Conservation (phyloP, 805 yeast genomes). For the Komagataella populi region DNA sequence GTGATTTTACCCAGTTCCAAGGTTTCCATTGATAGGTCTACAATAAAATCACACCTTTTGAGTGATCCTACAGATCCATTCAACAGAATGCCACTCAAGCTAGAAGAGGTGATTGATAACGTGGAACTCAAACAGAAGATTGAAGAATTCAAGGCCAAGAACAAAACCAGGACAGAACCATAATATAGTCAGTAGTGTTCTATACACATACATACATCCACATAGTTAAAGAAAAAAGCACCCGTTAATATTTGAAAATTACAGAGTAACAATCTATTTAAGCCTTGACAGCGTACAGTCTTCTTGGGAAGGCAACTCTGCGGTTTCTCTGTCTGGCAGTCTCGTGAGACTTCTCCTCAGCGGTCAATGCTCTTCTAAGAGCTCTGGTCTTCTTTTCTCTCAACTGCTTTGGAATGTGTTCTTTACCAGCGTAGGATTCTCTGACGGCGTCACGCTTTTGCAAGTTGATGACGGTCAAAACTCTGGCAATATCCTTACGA, state of each 20-base stretch:
- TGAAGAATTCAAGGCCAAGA: constrained; percentile 36
- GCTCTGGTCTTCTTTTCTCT: constrained; percentile 99
- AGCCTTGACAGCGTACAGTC: constrained; percentile 98
- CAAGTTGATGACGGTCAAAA: constrained; percentile 91
- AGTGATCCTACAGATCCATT: constrained; percentile 97
- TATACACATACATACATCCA: background rate
- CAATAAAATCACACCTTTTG: constrained; percentile 84
- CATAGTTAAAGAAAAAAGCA: background rate
- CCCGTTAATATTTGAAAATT: background rate
- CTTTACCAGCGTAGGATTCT: constrained; percentile 90
- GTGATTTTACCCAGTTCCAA: constrained; percentile 85
- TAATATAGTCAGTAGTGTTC: background rate
- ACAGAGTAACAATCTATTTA: constrained; percentile 23
- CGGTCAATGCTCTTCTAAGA: constrained; percentile 91
- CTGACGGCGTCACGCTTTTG: constrained; percentile 93
- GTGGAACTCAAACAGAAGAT: constrained; percentile 52
- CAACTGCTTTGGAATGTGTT: constrained; percentile 95
- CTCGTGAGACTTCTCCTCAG: constrained; percentile 65
- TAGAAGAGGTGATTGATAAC: constrained; percentile 82
- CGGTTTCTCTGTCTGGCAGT: constrained; percentile 89
- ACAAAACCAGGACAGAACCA: constrained; percentile 6
- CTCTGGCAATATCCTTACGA: constrained; percentile 97
- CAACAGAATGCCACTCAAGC: constrained; percentile 78
- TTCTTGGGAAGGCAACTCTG: constrained; percentile 93
- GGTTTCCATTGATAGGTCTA: constrained; percentile 76